These are phyloP conservation scores for Metschnikowia bowlesiae DNA, from an alignment of 805 yeast species.

Conservation along the genomic window DNA sequence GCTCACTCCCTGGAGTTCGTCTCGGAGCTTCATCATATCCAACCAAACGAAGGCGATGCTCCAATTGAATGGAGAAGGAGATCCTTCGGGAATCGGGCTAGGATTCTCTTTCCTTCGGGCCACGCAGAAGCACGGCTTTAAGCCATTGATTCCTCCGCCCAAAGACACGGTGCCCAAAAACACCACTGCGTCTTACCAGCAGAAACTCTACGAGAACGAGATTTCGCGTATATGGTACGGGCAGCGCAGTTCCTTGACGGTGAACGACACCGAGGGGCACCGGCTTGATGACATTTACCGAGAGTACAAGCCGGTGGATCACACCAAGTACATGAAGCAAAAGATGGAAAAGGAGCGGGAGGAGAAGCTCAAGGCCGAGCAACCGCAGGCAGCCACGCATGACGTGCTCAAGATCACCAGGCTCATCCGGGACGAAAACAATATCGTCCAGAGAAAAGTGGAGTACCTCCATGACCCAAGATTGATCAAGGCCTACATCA, in stretches of 20 bases:
- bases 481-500: conserved; percentile 79
- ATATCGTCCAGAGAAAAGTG: conserved; percentile 74
- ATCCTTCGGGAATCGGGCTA: conserved; percentile 86
- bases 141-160: conserved; percentile 33
- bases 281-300: conserved; percentile 34
- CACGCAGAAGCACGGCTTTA: conserved; percentile 92
- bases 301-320: conserved; percentile 36
- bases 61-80: conserved; percentile 91
- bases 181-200: conserved; percentile 55
- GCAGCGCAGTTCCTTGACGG: conserved; percentile 58
- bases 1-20: conserved; percentile 89
- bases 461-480: conserved; percentile 81
- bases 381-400: conserved; percentile 17
- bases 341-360: conserved; percentile 34
- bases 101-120: conserved; percentile 85
- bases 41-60: conserved; percentile 97
- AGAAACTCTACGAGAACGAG: conserved; percentile 87
- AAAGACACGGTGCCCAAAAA: conserved; percentile 37
- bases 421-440: conserved; percentile 77
- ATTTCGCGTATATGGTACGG: conserved; percentile 85
- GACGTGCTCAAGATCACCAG: conserved; percentile 55
- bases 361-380: conserved; percentile 26
- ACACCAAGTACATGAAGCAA: conserved; percentile 27
- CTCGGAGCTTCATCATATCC: conserved; percentile 85
- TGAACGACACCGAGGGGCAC: conserved; percentile 34